A percentile compares a stretch with the other conserved stretches of the same genome.
phyloP scores from a whole-genome alignment of 192 early-diverging fungal genomes.

The Rhizoclosmatium sp. region DNA sequence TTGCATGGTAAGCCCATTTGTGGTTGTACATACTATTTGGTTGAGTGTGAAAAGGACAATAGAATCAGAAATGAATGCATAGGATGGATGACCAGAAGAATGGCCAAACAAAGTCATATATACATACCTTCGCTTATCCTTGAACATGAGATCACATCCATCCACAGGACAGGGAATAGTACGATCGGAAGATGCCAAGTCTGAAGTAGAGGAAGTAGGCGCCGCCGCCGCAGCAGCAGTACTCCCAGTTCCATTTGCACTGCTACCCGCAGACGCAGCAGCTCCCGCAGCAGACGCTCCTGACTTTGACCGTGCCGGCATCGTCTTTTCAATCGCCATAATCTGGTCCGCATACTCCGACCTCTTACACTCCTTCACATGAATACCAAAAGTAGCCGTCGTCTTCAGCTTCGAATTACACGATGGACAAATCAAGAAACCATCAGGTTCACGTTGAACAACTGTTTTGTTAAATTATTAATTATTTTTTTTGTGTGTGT shows the following conservation, averaged over 20 bases:
- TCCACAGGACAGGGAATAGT: neutral
- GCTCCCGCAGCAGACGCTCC: neutral
- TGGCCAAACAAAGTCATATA: neutral
- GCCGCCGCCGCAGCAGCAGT: too few species aligned
- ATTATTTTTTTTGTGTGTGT: too few species aligned
- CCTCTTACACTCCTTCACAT: constrained; percentile 5
- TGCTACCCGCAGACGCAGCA: neutral
- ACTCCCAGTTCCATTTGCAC: too few species aligned
- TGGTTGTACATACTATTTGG: neutral
- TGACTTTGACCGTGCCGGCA: neutral
- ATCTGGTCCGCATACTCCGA: neutral
- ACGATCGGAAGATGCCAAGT: too few species aligned
- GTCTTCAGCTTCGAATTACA: neutral
- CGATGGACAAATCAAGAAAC: neutral
- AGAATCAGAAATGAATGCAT: neutral
- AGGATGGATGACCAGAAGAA: neutral
- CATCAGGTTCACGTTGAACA: neutral
- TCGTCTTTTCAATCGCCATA: neutral
- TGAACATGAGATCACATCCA: neutral
- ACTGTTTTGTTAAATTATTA: neutral
- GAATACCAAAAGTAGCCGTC: constrained; percentile 1
- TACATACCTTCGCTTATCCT: neutral
- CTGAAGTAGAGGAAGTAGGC: too few species aligned
- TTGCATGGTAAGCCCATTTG: constrained; percentile 10
- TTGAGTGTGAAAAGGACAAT: neutral